These are phyloP conservation scores for Botrytis medusae DNA, from an alignment of 2,329 filamentous ascomycete genomes.

Conservation along the genomic window DNA sequence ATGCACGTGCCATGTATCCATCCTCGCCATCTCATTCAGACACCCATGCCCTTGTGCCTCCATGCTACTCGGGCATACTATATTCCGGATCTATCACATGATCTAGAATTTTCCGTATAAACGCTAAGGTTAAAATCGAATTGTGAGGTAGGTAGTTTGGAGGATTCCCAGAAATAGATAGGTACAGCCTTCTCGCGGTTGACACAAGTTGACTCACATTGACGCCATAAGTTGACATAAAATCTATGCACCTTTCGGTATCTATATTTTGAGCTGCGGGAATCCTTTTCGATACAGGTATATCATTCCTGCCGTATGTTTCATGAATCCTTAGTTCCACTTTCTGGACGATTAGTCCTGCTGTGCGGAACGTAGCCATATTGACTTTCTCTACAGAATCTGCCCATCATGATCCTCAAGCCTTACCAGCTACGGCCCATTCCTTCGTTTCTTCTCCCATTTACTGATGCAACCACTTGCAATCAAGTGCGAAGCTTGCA, in stretches of 20 bases:
- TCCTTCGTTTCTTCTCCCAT: slow-evolving; percentile 38
- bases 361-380: not conserved
- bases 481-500: slow-evolving; percentile 44
- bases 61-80: not conserved
- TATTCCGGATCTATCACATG: not conserved
- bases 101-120: not conserved
- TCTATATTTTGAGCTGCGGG: not conserved
- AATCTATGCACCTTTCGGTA: not conserved
- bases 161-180: not conserved
- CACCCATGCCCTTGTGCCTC: too few relatives aligned
- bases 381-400: slow-evolving; percentile 21
- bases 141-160: not conserved
- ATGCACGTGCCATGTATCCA: too few relatives aligned
- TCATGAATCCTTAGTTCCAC: not conserved
- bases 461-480: slow-evolving; percentile 34
- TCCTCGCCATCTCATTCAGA: not conserved
- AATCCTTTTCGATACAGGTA: not conserved
- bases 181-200: slow-evolving; percentile 1
- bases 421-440: slow-evolving; percentile 33
- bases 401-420: slow-evolving; percentile 36
- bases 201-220: not conserved
- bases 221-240: not conserved
- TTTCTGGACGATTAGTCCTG: not conserved
- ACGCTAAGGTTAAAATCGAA: slow-evolving; percentile 14
- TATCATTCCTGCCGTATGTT: not conserved